phyloP scores from a whole-genome alignment of 2,329 filamentous ascomycete species.

The Dothiorella sarmentorum region DNA sequence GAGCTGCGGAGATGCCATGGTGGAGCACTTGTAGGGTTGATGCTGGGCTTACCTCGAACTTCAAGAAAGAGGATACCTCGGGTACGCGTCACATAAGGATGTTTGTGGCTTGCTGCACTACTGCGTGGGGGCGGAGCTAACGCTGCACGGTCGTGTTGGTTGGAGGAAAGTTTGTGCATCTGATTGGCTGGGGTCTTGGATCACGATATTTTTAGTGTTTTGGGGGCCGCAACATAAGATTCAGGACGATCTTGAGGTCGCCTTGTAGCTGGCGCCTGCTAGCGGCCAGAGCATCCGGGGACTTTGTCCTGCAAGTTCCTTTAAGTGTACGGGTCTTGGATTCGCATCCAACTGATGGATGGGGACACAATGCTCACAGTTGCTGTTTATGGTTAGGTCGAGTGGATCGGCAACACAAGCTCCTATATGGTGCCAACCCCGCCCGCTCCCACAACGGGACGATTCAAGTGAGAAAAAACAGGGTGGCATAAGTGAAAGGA shows the following conservation, averaged over 20 bases:
- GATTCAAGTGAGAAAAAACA: too few species aligned
- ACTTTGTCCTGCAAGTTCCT: background rate
- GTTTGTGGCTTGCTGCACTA: background rate
- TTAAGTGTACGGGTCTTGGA: too few species aligned
- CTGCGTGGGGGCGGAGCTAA: background rate
- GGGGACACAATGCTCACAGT: background rate
- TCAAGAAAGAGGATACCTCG: background rate
- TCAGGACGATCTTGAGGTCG: background rate
- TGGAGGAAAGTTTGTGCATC: background rate
- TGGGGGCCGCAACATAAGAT: background rate
- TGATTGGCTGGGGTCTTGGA: background rate
- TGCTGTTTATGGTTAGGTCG: background rate
- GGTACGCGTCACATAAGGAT: background rate
- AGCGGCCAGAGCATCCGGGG: too few species aligned
- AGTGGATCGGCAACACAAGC: too few species aligned
- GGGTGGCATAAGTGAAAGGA: too few species aligned
- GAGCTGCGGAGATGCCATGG: background rate
- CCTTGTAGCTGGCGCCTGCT: too few species aligned
- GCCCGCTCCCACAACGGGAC: too few species aligned
- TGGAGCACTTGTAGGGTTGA: background rate
- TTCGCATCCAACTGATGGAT: too few species aligned
- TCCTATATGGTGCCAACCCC: too few species aligned
- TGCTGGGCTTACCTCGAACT: background rate
- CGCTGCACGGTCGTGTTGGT: background rate
- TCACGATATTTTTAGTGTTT: background rate